Base-by-base conservation (phyloP, 1,284 basidiomycete species). In the Mycena citricolor region DNA sequence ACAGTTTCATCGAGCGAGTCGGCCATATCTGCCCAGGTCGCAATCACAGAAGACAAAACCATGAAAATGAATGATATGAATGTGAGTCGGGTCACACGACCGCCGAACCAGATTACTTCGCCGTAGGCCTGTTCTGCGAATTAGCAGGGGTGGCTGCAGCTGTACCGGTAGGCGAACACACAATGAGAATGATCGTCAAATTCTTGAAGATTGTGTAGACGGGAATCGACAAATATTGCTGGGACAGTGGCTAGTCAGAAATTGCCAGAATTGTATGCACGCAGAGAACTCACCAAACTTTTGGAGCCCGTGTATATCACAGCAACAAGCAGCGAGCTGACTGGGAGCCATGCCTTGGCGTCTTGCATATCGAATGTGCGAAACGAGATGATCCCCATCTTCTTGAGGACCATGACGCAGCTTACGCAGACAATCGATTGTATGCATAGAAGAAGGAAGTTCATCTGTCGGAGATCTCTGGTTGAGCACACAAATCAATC, bases 271-370 rank as follows among this genome's bases (percentile, higher is more conserved):
- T 23, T 22, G n/a, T 38, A 22, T 8, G 19, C 34, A 38, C 34
- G 31, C 8, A 30, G 13, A 10, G 14, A 24, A 73, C 86, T 66
- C 56, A 94, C 94, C 62, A 99, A 73, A 60, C 92, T 94, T 69
- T 99, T 99, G 33, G 91, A 95, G 7, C 97, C 97, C 0, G 97
- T 98, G 67, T 97, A 99, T 64, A 99, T 99, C 39, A 99, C 95
- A 43, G 79, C 78, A 44, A 97, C 95, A 31, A 99, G 85, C 54
- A 95, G 72, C 55, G 86, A 85, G 54, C 91, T 95, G 61, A 99
- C 90, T 7, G 94, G 94, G 64, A 92, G 90, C 97, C 97, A 99
- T 39, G 76, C 73, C 64, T 87, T 93, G 17, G 91, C 93, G 60
- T 98, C 94, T 56, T 84, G 75, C 57, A 69, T 65, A 67, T 94